Base-by-base conservation (phyloP, 2,329 filamentous ascomycete genomes). In the Periglandula ipomoeae region DNA sequence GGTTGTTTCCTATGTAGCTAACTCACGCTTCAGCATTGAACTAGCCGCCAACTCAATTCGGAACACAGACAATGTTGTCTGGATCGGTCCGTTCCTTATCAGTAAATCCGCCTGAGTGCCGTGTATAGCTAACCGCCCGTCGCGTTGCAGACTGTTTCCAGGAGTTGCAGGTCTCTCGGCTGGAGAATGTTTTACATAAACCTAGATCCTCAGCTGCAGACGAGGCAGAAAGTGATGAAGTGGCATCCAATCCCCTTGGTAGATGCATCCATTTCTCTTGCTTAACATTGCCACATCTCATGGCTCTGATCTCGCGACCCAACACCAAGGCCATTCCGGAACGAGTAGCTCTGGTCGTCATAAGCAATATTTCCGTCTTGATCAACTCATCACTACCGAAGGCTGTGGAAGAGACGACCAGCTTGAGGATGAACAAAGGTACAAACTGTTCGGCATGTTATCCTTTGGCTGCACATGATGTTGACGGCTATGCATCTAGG, bases 381-480 rank as follows among this genome's bases (percentile, higher is more conserved):
- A 74, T 96, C 50, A 86, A 87, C 55, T 78, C 82, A 47, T 82
- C 88, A 27, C 89, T 94, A 52, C 87, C 87, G 17, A 82, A 81
- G 52, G 69, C 70, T 32, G 63, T 68, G 22, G 71, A 76, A 49
- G 57, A 57, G 24, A 67, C 63, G 48, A 59, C 62, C 46, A 51
- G 53, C 30, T 50, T 59, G 15, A 72, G 74, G 59, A 62, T 61
- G 52, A 64, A 57, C 51, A 70, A 63, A 66, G 71, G 70, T 69
- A 55, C 46, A 58, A 41, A n/a, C 11, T 43, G 27, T 38, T 23
- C 24, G 43, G 15, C 26, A 11, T 26, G 23, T 15, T 26, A 11
- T 19, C 20, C 5, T 10, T 17, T 4, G 2, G 4, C 19, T 9
- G 13, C 22, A 5, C 9, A 17, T 27, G 38, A 44, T 50, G 52